Base-by-base conservation (phyloP, 2,329 filamentous ascomycete species). In the Fonsecaea multimorphosa region DNA sequence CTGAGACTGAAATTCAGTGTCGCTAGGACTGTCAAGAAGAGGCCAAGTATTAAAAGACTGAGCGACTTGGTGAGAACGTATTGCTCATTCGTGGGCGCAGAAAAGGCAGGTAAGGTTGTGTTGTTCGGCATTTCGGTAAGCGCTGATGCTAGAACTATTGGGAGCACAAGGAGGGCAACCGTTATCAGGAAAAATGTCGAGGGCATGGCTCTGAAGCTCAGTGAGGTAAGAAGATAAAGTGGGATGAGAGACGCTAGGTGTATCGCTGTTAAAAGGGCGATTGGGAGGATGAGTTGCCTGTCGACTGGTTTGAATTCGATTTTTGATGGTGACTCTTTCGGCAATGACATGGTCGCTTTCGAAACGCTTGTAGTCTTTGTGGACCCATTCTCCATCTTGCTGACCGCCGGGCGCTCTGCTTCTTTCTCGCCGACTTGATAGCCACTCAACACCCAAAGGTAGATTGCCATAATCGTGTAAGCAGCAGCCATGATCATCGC, bases 401-500 rank as follows among this genome's bases (percentile, higher is more conserved):
- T 55, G 9, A 74, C 74, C 12, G 75, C 72, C 11, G 72, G n/a
- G n/a, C n/a, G 14, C n/a, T 29, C 54, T 3, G 57, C 5, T 58
- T 62, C 8, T 44, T 68, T 40, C 62, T 68, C 70, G 54, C 70
- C 74, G 34, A 76, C 69, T 68, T 77, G 77, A 72, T 85, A 85
- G 1, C 94, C 94, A 73, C 92, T 97, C 77, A 91, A 89, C 16
- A 97, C 85, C 95, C 95, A 99, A n/a, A 97, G 82, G 16, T 89
- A 89, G 72, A 98, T 94, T 4, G 94, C 92, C 83, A 94, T 96
- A 76, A 99, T 94, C 32, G 91, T 97, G 75, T 98, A 98, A 77
- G 93, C 97, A 51, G 89, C 91, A 1, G 95, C 95, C 64, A 99
- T 85, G 58, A 98, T 80, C 95, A 99, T 99, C n/a, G 95, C 95